phyloP scores from a whole-genome alignment of 225 moss, liverwort and hornwort genomes.

The Marchantia paleacea region DNA sequence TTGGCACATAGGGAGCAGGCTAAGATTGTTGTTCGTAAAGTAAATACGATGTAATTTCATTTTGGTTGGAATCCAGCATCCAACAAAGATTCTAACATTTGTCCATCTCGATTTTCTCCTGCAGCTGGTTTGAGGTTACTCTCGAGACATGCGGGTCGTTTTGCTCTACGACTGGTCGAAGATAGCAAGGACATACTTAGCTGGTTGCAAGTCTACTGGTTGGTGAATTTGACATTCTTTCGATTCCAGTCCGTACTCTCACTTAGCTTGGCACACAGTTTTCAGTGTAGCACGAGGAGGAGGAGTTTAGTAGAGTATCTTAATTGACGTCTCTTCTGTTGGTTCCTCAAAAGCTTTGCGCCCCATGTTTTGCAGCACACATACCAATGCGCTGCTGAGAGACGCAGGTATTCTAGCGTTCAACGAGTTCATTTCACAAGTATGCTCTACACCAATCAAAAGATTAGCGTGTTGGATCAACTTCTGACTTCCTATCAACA shows the following conservation, averaged over 20 bases:
- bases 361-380: slow-evolving; percentile 56
- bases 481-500: too few relatives aligned
- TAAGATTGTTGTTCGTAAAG: neutral
- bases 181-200: slow-evolving; percentile 65
- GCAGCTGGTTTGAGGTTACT: slow-evolving; percentile 76
- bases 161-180: slow-evolving; percentile 72
- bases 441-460: slow-evolving; percentile 14
- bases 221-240: slow-evolving; percentile 10
- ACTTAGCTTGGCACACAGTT: neutral
- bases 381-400: slow-evolving; percentile 70
- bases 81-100: too few relatives aligned
- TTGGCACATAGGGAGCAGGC: too few relatives aligned
- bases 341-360: slow-evolving; percentile 17
- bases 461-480: neutral
- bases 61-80: neutral
- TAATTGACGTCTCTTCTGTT: neutral
- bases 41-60: neutral
- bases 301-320: too few relatives aligned
- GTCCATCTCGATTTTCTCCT: slow-evolving; percentile 9
- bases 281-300: neutral
- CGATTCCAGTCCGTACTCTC: neutral
- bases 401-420: slow-evolving; percentile 84
- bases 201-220: slow-evolving; percentile 90
- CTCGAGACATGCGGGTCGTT: slow-evolving; percentile 76
- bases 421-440: slow-evolving; percentile 71